phyloP scores from a whole-genome alignment of 2,329 filamentous ascomycete species.

The Aspergillus sp. region DNA sequence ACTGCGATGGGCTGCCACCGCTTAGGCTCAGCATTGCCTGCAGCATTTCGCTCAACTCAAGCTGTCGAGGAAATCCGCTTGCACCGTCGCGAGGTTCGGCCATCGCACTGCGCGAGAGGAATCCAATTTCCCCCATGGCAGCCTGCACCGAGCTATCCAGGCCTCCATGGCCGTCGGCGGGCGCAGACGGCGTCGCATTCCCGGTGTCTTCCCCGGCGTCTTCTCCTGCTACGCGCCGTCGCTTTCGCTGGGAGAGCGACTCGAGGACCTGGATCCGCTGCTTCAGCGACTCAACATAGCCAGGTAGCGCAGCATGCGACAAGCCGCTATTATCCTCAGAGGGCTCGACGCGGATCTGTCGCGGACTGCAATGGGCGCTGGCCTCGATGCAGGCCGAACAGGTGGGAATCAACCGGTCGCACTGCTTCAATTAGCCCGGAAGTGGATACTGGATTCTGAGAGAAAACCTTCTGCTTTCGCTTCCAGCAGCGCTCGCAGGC shows the following conservation, averaged over 20 bases:
- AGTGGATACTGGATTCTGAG: neutral
- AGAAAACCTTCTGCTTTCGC: conserved; percentile 31
- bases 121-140: conserved; percentile 32
- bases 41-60: conserved; percentile 22
- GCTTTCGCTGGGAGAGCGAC: conserved; percentile 10
- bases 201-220: neutral
- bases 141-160: conserved; percentile 20
- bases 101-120: conserved; percentile 33
- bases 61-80: conserved; percentile 19
- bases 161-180: neutral
- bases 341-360: conserved; percentile 15
- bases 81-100: conserved; percentile 28
- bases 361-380: conserved; percentile 11
- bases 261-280: conserved; percentile 20
- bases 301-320: conserved; percentile 21
- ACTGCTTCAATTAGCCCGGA: conserved; percentile 11
- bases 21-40: conserved; percentile 17
- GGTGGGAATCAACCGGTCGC: conserved; percentile 20
- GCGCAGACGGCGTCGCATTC: neutral
- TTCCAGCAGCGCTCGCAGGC: conserved; percentile 35
- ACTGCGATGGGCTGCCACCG: conserved; percentile 14
- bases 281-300: conserved; percentile 23
- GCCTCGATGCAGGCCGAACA: conserved; percentile 19
- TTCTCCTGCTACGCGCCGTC: neutral
- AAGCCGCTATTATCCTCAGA: conserved; percentile 16